Evolutionary conservation across 345 rosid genomes (phyloP), one percentile per base, ranked within the genome.

Genomic region (Kernera saxatilis): DNA sequence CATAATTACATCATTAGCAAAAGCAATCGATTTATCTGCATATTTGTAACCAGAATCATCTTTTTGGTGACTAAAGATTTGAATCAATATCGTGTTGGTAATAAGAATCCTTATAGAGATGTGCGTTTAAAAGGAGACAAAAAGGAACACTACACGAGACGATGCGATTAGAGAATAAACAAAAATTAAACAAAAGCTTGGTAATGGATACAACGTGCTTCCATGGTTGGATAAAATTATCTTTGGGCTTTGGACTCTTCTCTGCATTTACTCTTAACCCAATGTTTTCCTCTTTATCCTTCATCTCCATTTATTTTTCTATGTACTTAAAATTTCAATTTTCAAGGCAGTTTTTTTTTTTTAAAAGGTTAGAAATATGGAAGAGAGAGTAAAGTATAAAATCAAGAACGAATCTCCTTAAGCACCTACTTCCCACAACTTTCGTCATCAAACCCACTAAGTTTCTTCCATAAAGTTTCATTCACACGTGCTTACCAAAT

Each of bases 131-230:
- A 29, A 61, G 66, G 71, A 70, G 75, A 76, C 79, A 76, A 54
- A 62, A 54, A 46, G 79, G 75, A 69, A 76, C 79, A 63, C 60
- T n/a, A 48, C 44, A 69, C 75, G 71, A 76, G 79, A 62, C 71
- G 73, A 63, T 67, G 62, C 61, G 62, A 37, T 63, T 74, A 57
- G 22, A 40, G 72, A 73, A 66, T 69, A 69, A 51, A 57, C 39
- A 61, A 57, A 41, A 39, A 51, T 61, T 27, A 55, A 27, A 50
- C 21, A 6, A 29, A 67, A 49, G 48, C 27, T 35, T 45, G 36
- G 63, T 76, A 44, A 62, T 75, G 75, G 71, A 45, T 62, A 45
- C 45, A 75, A 69, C 74, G 70, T 75, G 74, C 27, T 45, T 69
- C 58, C 64, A 61, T 62, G 18, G 73, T 30, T 29, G 29, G 6